Conservation (phyloP, 164 flowering plant genomes). For the Cinnamomum chago region DNA sequence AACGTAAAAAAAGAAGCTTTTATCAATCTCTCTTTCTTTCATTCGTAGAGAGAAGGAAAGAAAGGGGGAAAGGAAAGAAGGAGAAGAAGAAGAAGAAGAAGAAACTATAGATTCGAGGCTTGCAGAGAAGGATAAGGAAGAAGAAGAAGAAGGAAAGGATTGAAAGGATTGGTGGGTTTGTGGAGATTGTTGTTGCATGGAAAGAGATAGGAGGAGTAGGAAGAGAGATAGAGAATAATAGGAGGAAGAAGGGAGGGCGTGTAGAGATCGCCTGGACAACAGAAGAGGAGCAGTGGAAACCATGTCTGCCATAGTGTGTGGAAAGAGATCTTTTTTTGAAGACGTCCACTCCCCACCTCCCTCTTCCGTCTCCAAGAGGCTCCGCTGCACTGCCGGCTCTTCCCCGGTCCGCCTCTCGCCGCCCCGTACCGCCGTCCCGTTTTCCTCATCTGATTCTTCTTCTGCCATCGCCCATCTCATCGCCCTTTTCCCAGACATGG, state of each 20-base stretch:
- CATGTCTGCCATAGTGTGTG: conserved; percentile 61
- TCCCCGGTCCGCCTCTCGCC: neutral
- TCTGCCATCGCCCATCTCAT: conserved; percentile 11
- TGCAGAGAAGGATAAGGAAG: neutral
- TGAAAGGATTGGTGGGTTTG: too few species aligned
- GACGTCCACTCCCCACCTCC: conserved; percentile 35
- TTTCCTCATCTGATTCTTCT: neutral
- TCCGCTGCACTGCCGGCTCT: conserved; percentile 27
- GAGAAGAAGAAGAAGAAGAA: too few species aligned
- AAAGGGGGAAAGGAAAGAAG: too few species aligned
- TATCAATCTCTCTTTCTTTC: too few species aligned
- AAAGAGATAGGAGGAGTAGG: neutral
- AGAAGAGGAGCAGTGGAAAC: conserved; percentile 13
- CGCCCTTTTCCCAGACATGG: conserved; percentile 21
- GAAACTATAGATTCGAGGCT: too few species aligned
- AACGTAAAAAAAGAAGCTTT: too few species aligned
- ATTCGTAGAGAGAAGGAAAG: too few species aligned
- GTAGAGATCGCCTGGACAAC: neutral
- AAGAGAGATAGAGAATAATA: neutral
- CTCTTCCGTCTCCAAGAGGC: conserved; percentile 30
- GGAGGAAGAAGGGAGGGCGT: conserved; percentile 1
- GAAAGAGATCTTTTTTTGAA: conserved; percentile 51
- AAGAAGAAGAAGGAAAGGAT: neutral
- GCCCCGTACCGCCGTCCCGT: neutral
- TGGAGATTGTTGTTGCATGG: conserved; percentile 1